Base-by-base conservation (phyloP, 192 early-diverging fungal species). In the Dissophora ornata region DNA sequence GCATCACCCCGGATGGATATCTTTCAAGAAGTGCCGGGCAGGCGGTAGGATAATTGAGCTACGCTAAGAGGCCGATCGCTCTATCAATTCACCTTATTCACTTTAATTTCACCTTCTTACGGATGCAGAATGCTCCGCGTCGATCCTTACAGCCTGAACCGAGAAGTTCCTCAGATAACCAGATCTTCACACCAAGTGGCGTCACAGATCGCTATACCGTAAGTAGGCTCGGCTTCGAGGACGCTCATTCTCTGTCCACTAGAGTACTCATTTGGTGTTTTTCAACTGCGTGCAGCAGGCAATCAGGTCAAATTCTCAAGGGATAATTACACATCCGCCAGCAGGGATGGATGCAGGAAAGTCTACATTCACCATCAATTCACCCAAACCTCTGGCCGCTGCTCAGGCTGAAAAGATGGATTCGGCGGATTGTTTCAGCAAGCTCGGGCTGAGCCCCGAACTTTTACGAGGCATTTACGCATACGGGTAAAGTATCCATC, bases 381-480 rank as follows among this genome's bases (percentile, higher is more conserved):
- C 69, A 5, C 47, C 69, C 1, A 38, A 33, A 24, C 69, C 69
- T 25, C 47, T 71, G 60, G 58, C 44, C 13, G 44, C 59, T 1
- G 26, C 73, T 21, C 73, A 60, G 19, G 64, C 56, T 16, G 73
- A 77, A 24, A 67, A 67, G 40, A 54, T 57, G 5, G 73, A 77
- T 16, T 56, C 59, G 0, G 16, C 73, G 10, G 73, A 77, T 40
- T 77, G 73, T 19, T 77, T 77, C 34, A 77, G 73, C 33, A 77
- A 77, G 44, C 46, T 77, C 1, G 65, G 73, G 2, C 32, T 77
- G 18, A 44, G 26, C 4, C 73, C 73, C 12, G 73, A 77, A 19
- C 63, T 75, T 16, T 28, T 75, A 10, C 57, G 71, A 29, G 71
- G 71, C 18, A 75, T 75, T n/a, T 75, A 75, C 65, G 71, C 71